Conservation (phyloP, 805 yeast genomes). For the Ogataea pilisensis region DNA sequence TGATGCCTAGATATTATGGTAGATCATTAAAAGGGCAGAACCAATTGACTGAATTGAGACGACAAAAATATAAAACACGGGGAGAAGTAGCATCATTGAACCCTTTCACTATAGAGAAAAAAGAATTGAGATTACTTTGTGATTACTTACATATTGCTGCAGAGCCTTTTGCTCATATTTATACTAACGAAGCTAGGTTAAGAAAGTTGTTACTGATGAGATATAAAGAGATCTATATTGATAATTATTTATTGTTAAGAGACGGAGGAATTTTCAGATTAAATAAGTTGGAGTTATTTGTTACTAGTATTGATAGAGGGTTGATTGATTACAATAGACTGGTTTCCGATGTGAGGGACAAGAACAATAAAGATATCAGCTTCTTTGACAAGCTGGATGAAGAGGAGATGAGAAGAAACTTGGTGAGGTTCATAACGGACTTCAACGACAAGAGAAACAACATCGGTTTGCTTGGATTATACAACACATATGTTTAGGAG, state of each 20-base stretch:
- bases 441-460: conserved; percentile 10
- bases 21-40: conserved; percentile 20
- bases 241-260: conserved; percentile 42
- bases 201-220: conserved; percentile 35
- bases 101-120: conserved; percentile 42
- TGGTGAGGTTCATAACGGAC: conserved; percentile 14
- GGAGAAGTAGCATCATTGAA: conserved; percentile 35
- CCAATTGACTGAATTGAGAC: conserved; percentile 15
- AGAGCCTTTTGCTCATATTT: conserved; percentile 38
- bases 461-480: conserved; percentile 18
- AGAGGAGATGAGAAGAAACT: conserved; percentile 10
- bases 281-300: conserved; percentile 45
- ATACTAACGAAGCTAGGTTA: conserved; percentile 33
- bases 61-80: conserved; percentile 3
- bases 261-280: conserved; percentile 47
- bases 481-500: conserved; percentile 4
- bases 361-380: conserved; percentile 4
- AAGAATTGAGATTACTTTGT: conserved; percentile 33
- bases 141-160: conserved; percentile 37
- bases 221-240: conserved; percentile 45
- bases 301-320: conserved; percentile 54
- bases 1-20: conserved; percentile 38
- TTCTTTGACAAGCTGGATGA: conserved; percentile 18
- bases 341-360: conserved; percentile 6
- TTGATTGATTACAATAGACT: conserved; percentile 35